phyloP scores from a whole-genome alignment of 2,329 filamentous ascomycete species.

The Aureobasidium mangrovei region DNA sequence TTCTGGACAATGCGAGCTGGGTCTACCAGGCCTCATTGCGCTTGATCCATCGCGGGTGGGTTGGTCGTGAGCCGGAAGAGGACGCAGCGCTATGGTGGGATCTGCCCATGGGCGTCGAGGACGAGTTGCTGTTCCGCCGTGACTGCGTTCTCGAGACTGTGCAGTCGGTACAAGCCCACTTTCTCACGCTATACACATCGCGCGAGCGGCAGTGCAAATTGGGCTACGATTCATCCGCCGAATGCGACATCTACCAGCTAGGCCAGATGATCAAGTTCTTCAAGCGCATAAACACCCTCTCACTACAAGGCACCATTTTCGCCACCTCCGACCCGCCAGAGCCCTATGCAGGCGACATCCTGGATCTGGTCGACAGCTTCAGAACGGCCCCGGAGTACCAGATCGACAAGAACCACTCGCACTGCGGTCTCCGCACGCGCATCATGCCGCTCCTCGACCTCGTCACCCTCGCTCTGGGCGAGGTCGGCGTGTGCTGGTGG shows the following conservation, averaged over 20 bases:
- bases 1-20: constrained; percentile 54
- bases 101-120: constrained; percentile 60
- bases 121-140: constrained; percentile 58
- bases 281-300: constrained; percentile 50
- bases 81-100: constrained; percentile 59
- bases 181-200: constrained; percentile 58
- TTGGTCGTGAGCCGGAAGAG: constrained; percentile 40
- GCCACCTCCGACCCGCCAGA: constrained; percentile 32
- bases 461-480: constrained; percentile 40
- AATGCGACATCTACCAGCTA: constrained; percentile 70
- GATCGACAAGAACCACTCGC: constrained; percentile 62
- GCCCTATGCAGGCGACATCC: constrained; percentile 51
- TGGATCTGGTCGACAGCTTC: constrained; percentile 51
- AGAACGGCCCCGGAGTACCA: constrained; percentile 64
- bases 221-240: constrained; percentile 62
- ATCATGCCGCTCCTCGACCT: constrained; percentile 59
- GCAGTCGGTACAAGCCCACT: constrained; percentile 60
- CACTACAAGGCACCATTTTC: constrained; percentile 40
- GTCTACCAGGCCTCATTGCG: constrained; percentile 56
- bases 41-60: constrained; percentile 57
- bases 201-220: constrained; percentile 61
- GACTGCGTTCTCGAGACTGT: constrained; percentile 60
- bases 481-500: constrained; percentile 37
- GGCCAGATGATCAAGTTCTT: constrained; percentile 71
- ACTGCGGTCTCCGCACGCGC: constrained; percentile 61